These are phyloP conservation scores for Ophiosphaerella korrae DNA, from an alignment of 2,329 filamentous ascomycete species.

Conservation along the genomic window DNA sequence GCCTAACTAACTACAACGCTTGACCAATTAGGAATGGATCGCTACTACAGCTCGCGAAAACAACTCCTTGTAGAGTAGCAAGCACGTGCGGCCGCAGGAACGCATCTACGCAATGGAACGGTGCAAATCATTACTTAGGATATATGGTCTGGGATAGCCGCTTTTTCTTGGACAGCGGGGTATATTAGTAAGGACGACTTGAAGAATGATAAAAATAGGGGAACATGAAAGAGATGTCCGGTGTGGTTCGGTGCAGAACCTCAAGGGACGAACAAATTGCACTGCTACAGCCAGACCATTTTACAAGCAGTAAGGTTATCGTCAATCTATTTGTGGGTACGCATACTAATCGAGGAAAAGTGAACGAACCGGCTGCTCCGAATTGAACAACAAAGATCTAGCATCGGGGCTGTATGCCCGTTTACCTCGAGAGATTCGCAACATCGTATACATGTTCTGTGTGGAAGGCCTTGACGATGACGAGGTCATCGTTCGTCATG, in stretches of 20 bases:
- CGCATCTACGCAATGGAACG: not conserved
- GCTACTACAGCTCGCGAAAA: conserved; percentile 15
- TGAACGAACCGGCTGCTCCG: not conserved
- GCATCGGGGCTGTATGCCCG: conserved; percentile 7
- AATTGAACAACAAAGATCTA: not conserved
- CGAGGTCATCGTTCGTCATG: conserved; percentile 25
- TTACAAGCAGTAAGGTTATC: too few relatives aligned
- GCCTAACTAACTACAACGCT: conserved; percentile 4
- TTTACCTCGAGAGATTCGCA: conserved; percentile 28
- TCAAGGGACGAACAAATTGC: too few relatives aligned
- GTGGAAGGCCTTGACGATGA: conserved; percentile 23
- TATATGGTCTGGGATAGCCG: conserved; percentile 2
- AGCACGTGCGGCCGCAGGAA: conserved; percentile 9
- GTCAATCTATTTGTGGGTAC: too few relatives aligned
- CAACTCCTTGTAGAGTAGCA: conserved; percentile 14
- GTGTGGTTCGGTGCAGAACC: too few relatives aligned
- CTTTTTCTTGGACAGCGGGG: not conserved
- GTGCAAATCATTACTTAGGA: not conserved
- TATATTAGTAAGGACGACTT: not conserved
- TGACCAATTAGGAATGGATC: conserved; percentile 7
- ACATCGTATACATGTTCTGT: conserved; percentile 23
- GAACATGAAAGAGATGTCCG: too few relatives aligned
- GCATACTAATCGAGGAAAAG: not conserved
- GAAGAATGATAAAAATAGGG: not conserved
- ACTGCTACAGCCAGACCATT: too few relatives aligned